These are phyloP conservation scores for Paratinospora sagittata DNA, from an alignment of 164 flowering plant species.

Conservation along the genomic window DNA sequence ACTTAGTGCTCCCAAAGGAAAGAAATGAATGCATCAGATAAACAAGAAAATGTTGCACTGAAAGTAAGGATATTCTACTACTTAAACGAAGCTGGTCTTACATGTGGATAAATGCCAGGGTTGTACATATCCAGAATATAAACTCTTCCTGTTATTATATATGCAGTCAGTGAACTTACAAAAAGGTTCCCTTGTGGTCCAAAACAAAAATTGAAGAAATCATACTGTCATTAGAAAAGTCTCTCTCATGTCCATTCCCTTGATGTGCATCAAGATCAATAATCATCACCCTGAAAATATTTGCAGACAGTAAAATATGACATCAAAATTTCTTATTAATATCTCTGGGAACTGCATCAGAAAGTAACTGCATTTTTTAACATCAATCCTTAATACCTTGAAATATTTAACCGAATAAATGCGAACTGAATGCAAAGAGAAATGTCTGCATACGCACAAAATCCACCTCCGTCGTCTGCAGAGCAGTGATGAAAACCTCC, in stretches of 20 bases:
- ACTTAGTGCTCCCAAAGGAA: neutral
- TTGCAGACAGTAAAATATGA: slow-evolving; percentile 6
- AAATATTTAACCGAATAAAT: slow-evolving; percentile 57
- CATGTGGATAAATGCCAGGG: slow-evolving; percentile 78
- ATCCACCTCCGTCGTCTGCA: slow-evolving; percentile 83
- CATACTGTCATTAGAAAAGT: slow-evolving; percentile 76
- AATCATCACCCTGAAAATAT: slow-evolving; percentile 74
- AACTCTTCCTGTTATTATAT: slow-evolving; percentile 58
- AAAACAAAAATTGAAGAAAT: neutral
- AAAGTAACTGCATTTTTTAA: neutral
- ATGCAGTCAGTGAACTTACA: slow-evolving; percentile 11
- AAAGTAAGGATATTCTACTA: neutral
- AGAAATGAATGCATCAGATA: neutral
- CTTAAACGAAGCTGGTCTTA: slow-evolving; percentile 31
- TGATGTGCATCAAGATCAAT: slow-evolving; percentile 99
- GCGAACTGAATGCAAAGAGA: slow-evolving; percentile 85
- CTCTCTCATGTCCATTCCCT: slow-evolving; percentile 95
- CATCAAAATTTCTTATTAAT: neutral
- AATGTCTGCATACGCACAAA: slow-evolving; percentile 93
- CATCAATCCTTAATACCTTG: slow-evolving; percentile 43
- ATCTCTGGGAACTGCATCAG: neutral
- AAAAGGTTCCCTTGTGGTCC: neutral
- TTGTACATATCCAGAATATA: slow-evolving; percentile 89
- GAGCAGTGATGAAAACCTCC: slow-evolving; percentile 99
- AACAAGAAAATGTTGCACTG: neutral